A percentile compares a stretch with the other conserved stretches of the same genome.
Conservation (phyloP, 106 monocot species). For the Dendrobium catenatum region DNA sequence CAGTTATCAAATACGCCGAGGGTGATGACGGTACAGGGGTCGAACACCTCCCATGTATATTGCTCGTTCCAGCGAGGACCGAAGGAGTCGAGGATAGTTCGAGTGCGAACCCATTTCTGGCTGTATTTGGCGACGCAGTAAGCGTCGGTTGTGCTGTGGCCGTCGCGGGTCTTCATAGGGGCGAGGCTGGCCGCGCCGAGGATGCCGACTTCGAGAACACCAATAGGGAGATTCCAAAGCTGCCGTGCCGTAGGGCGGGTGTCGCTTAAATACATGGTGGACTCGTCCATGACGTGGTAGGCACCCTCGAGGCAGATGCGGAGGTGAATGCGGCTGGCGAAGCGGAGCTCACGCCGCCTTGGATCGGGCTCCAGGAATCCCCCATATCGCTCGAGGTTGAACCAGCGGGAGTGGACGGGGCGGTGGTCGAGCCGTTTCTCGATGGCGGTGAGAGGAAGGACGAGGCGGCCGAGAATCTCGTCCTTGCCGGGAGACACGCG, state of each 20-base stretch:
- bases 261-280: conserved; percentile 73
- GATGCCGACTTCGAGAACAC: conserved; percentile 59
- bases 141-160: conserved; percentile 50
- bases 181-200: conserved; percentile 37
- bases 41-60: conserved; percentile 72
- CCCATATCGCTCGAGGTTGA: conserved; percentile 50
- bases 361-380: conserved; percentile 37
- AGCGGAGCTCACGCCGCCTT: conserved; percentile 40
- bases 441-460: conserved; percentile 35
- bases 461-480: conserved; percentile 46
- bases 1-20: conserved; percentile 67
- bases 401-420: conserved; percentile 59
- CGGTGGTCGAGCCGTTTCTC: conserved; percentile 67
- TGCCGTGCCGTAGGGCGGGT: conserved; percentile 55
- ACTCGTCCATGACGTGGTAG: conserved; percentile 71
- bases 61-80: conserved; percentile 69
- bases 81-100: conserved; percentile 53
- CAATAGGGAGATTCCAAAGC: conserved; percentile 60
- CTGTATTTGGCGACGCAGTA: conserved; percentile 73
- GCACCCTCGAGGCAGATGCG: conserved; percentile 57
- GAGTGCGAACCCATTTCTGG: conserved; percentile 68
- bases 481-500: conserved; percentile 31
- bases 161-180: conserved; percentile 51
- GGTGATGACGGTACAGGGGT: conserved; percentile 64
- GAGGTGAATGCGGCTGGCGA: conserved; percentile 54